Evolutionary conservation across 2,329 filamentous ascomycete genomes (phyloP), one percentile per base, ranked within the genome.

Genomic region (Drechslerella coelobrocha): DNA sequence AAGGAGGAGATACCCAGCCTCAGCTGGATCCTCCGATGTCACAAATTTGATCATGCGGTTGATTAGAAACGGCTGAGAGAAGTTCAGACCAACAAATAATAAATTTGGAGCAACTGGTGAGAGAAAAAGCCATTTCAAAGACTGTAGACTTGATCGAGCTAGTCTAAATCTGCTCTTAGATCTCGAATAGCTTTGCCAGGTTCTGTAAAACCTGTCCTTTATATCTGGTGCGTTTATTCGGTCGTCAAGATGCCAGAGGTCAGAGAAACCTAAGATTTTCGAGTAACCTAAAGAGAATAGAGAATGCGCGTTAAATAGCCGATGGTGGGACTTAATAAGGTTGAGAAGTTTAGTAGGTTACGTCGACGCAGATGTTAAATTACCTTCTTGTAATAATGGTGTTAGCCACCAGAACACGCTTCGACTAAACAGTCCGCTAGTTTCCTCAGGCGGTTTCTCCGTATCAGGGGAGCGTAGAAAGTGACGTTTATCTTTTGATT

Each of bases 341-440:
- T n/a, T n/a, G n/a, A n/a, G n/a, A n/a, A n/a, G n/a, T n/a, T n/a
- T n/a, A n/a, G n/a, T n/a, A n/a, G n/a, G n/a, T n/a, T n/a, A n/a
- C n/a, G n/a, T n/a, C n/a, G n/a, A n/a, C n/a, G n/a, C n/a, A n/a
- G n/a, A n/a, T n/a, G n/a, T n/a, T 31, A 59, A 10, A 37, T 55
- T 29, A 71, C 66, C 66, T 27, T 51, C 21, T 43, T 39, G 59
- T 27, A 80, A 75, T 3, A 80, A 60, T 1, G 53, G 17, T 27
- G 79, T 79, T 12, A 80, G 56, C 79, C 79, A 80, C 77, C 77
- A 78, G 48, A 79, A 79, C 2, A 80, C 39, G 9, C 76, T 78
- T n/a, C 78, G 73, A 41, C 73, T 79, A 5, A 80, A 68, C 7
- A 78, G 52, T 0, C 79, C 78, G 0, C 77, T 77, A 0, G 77